Base-by-base conservation (phyloP, 129 eudicot species). In the Rutidosis leptorrhynchoides region DNA sequence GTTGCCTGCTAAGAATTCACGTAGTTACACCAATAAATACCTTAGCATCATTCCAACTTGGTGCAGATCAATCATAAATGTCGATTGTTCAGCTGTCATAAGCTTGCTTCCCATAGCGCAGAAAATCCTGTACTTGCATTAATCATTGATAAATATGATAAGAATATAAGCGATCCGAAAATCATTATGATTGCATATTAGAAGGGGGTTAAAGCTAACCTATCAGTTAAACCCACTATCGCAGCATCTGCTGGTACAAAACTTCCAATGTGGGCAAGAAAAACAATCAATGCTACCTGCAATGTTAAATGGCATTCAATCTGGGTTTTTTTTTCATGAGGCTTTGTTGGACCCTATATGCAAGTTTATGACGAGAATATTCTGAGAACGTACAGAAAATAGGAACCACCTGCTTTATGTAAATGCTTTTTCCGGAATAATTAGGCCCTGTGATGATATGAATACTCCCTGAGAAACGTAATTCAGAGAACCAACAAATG, bases 161-260 rank as follows among this genome's bases (percentile, higher is more conserved):
- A 64, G 42, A 24, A 65, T n/a, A n/a, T n/a, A 74, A 42, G 24
- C 57, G 55, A 17, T 54, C 35, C 24, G n/a, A 52, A 61, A 46
- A 63, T 66, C 58, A 48, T 56, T 29, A 23, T 49, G 62, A 68
- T 43, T 45, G 43, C 66, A 60, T 16, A 74, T 28, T 35, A 21
- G 46, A 77, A 26, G 57, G 21, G 51, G 22, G 20, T n/a, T n/a
- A 62, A 28, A 58, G 55, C 71, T 52, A 33, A 92, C 98, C 96
- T 92, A 70, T 92, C 98, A 58, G 96, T 92, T 77, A 88, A 82
- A 58, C 98, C 91, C 82, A 92, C 96, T 73, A 76, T 84, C 1
- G 96, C 96, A 14, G 89, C 81, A 80, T 88, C 98, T 42, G 98
- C 98, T 25, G 96, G 98, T 68, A 88, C 96, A 85, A 81, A 92